Conservation (phyloP, 192 early-diverging fungal genomes). For the Entrophospora sp. region DNA sequence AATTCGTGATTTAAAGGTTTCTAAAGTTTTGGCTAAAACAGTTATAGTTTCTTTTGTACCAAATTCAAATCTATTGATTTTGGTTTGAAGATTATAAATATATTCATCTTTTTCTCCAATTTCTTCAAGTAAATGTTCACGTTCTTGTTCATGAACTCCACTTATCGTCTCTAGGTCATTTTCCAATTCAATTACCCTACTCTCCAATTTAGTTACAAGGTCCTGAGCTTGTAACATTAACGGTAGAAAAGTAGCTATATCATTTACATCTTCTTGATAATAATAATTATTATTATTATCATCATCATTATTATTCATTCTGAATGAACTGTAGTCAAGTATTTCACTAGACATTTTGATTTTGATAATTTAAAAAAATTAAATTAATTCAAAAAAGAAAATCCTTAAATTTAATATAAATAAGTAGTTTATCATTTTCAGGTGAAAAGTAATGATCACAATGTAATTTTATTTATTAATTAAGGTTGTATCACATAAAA, state of each 20-base stretch:
- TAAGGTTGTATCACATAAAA: too few relatives aligned
- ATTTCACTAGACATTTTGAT: too few relatives aligned
- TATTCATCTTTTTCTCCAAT: constrained; percentile 35
- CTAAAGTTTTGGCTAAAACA: constrained; percentile 8
- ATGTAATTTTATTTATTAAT: too few relatives aligned
- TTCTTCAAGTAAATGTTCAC: constrained; percentile 31
- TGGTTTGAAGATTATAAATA: constrained; percentile 30
- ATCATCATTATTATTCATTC: too few relatives aligned
- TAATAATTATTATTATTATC: too few relatives aligned
- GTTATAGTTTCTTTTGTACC: constrained; percentile 32
- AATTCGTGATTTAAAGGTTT: not conserved
- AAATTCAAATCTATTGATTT: constrained; percentile 30
- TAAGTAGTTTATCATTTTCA: too few relatives aligned
- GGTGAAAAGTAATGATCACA: too few relatives aligned
- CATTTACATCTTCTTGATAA: too few relatives aligned
- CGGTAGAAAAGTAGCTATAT: constrained; percentile 18
- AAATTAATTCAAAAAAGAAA: too few relatives aligned
- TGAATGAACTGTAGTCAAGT: too few relatives aligned
- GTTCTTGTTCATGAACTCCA: constrained; percentile 34
- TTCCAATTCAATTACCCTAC: constrained; percentile 35
- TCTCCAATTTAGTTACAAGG: constrained; percentile 31
- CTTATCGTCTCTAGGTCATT: constrained; percentile 31
- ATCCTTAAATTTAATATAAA: too few relatives aligned
- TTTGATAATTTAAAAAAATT: too few relatives aligned
- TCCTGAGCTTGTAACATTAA: constrained; percentile 36